Conservation (phyloP, 2,329 filamentous ascomycete genomes). For the Aspergillus flavus region DNA sequence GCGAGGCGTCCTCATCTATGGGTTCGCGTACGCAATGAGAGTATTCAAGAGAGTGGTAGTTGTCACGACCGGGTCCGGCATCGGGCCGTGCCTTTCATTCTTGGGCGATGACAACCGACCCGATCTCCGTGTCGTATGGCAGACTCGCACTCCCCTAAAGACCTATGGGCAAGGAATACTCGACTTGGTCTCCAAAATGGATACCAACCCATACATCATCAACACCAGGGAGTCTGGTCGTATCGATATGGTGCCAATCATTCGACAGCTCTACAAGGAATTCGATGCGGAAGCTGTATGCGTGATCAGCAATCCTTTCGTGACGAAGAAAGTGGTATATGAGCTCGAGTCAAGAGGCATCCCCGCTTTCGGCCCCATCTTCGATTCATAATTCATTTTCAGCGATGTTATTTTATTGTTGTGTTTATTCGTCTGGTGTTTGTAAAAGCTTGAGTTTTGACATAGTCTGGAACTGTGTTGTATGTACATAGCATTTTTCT, state of each 20-base stretch:
- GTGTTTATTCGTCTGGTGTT: background rate
- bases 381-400: conserved; percentile 58
- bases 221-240: conserved; percentile 65
- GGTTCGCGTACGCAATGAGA: conserved; percentile 67
- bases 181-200: conserved; percentile 57
- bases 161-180: conserved; percentile 66
- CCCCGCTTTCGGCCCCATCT: conserved; percentile 73
- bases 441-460: background rate
- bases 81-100: conserved; percentile 68
- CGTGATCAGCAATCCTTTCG: conserved; percentile 69
- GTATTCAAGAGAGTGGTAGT: conserved; percentile 68
- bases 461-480: background rate
- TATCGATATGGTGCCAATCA: conserved; percentile 61
- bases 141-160: conserved; percentile 60
- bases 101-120: conserved; percentile 53
- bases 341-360: conserved; percentile 67
- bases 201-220: conserved; percentile 66
- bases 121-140: conserved; percentile 67
- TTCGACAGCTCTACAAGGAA: conserved; percentile 53
- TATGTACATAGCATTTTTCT: background rate
- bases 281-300: conserved; percentile 67
- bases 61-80: conserved; percentile 72
- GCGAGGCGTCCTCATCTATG: conserved; percentile 66
- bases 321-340: conserved; percentile 70
- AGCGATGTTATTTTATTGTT: conserved; percentile 11